Percentiles rank a stretch among this genome's conserved stretches.
Conservation (phyloP, 345 rosid species). For the Angophora floribunda region DNA sequence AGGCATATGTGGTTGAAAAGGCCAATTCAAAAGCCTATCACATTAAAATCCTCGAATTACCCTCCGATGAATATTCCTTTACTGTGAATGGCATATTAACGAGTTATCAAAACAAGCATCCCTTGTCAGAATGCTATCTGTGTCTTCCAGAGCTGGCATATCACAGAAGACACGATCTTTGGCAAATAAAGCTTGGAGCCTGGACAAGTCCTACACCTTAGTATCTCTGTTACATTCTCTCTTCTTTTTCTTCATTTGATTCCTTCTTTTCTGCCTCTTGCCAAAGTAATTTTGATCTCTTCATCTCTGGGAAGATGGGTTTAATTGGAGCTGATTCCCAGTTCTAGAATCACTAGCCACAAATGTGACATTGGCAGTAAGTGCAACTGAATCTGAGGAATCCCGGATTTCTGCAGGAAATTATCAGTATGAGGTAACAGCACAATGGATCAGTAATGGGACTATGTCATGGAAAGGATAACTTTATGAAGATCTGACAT, state of each 20-base stretch:
- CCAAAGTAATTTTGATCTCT: constrained; percentile 12
- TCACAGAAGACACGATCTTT: too few relatives aligned
- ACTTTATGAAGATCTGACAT: too few relatives aligned
- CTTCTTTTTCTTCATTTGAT: too few relatives aligned
- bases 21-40: accelerated
- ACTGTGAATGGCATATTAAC: too few relatives aligned
- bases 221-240: accelerated
- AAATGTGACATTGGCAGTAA: constrained; percentile 42
- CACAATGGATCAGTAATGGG: not conserved
- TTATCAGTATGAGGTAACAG: not conserved
- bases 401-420: constrained; percentile 20
- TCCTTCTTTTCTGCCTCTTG: too few relatives aligned
- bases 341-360: too few relatives aligned
- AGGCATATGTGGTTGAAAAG: too few relatives aligned
- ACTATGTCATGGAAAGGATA: not conserved
- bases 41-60: too few relatives aligned
- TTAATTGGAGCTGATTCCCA: constrained; percentile 55
- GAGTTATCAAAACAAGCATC: too few relatives aligned
- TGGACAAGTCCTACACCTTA: accelerated
- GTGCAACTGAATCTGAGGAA: constrained; percentile 40
- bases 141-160: too few relatives aligned
- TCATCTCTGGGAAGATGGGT: constrained; percentile 53
- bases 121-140: accelerated
- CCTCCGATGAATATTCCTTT: too few relatives aligned
- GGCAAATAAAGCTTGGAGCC: too few relatives aligned